These are phyloP conservation scores for Arthrinium phaeospermum DNA, from an alignment of 2,329 filamentous ascomycete species.

Conservation along the genomic window DNA sequence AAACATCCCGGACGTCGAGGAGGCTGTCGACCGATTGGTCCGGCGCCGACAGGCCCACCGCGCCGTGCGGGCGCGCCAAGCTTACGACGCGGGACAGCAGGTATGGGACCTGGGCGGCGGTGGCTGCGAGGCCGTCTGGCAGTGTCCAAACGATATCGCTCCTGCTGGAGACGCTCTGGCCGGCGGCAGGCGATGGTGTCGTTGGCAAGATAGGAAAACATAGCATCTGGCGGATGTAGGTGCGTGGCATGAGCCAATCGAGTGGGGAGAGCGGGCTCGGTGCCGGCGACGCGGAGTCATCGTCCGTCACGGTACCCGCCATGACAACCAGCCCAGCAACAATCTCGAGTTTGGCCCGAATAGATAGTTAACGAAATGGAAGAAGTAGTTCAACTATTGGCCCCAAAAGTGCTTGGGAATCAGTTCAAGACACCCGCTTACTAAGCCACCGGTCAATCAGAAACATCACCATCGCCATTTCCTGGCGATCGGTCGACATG, in stretches of 20 bases:
- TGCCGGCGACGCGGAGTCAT: not conserved
- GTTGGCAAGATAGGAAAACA: constrained; percentile 30
- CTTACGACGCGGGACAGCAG: constrained; percentile 31
- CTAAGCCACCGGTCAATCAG: not conserved
- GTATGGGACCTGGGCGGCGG: constrained; percentile 33
- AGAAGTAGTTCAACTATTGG: not conserved
- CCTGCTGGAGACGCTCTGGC: not conserved
- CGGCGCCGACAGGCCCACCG: constrained; percentile 25
- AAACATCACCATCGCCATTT: not conserved
- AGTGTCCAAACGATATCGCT: constrained; percentile 23
- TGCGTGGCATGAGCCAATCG: constrained; percentile 36
- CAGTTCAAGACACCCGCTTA: not conserved
- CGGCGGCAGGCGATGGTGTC: not conserved
- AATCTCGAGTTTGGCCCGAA: too few species aligned
- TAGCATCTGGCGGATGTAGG: constrained; percentile 36
- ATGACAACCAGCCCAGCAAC: not conserved
- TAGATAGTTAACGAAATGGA: too few species aligned
- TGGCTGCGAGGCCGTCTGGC: constrained; percentile 26
- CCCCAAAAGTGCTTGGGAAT: not conserved
- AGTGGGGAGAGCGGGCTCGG: constrained; percentile 28
- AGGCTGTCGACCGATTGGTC: constrained; percentile 30
- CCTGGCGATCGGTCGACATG: too few species aligned
- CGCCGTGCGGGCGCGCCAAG: constrained; percentile 22
- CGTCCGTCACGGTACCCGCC: not conserved
- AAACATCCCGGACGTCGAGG: constrained; percentile 18